phyloP scores from a whole-genome alignment of 805 yeast genomes.

The Candida caryicola region DNA sequence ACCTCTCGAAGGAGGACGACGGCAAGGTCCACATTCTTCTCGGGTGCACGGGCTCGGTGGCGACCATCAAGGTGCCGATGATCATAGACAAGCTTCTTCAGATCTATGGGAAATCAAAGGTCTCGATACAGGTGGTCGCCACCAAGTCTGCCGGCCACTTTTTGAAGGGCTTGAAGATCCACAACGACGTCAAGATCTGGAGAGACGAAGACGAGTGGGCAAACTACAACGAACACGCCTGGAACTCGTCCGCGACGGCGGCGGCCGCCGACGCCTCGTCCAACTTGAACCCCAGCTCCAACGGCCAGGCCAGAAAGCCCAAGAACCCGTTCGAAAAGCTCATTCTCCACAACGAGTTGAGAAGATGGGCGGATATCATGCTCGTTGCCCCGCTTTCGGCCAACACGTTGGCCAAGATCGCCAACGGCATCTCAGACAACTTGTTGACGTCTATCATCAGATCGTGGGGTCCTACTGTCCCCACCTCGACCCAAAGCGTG shows the following conservation, averaged over 20 bases:
- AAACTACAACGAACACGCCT: constrained; percentile 29
- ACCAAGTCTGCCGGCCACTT: constrained; percentile 80
- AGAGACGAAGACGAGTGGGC: constrained; percentile 93
- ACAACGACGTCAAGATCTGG: constrained; percentile 82
- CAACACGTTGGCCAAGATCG: constrained; percentile 42
- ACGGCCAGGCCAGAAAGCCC: constrained; percentile 16
- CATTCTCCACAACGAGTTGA: constrained; percentile 42
- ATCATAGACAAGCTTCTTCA: constrained; percentile 85
- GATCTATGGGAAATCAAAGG: constrained; percentile 63
- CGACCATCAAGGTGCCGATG: constrained; percentile 88
- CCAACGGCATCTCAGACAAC: constrained; percentile 45
- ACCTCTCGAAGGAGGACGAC: constrained; percentile 70
- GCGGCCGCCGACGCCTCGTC: constrained; percentile 11
- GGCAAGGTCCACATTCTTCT: constrained; percentile 82
- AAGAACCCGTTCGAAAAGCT: constrained; percentile 35
- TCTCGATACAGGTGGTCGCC: constrained; percentile 80
- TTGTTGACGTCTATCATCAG: constrained; percentile 41
- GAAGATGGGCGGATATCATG: constrained; percentile 49
- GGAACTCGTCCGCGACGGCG: constrained; percentile 14
- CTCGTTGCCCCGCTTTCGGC: constrained; percentile 46
- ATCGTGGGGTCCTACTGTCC: constrained; percentile 36
- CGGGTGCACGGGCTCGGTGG: constrained; percentile 96
- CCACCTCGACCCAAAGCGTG: constrained; percentile 13
- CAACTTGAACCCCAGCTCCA: constrained; percentile 7
- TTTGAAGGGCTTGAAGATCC: constrained; percentile 53